Conservation (phyloP, 345 rosid genomes). For the Eucalyptus rudis region DNA sequence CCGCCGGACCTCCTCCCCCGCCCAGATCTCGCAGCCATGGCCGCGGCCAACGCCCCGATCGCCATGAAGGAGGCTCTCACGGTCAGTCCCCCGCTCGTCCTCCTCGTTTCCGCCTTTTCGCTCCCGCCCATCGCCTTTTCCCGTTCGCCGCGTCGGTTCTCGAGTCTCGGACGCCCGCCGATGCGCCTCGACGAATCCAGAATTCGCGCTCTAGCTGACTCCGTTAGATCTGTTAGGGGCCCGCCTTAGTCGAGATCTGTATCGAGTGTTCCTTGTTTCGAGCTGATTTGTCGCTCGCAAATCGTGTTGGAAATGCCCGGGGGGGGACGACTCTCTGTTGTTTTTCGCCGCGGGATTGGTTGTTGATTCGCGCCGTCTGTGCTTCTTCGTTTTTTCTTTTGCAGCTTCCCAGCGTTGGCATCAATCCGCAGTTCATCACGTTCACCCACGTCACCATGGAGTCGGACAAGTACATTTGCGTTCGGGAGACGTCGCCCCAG, state of each 20-base stretch:
- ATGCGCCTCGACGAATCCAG: not conserved
- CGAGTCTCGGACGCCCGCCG: not conserved
- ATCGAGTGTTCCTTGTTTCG: not conserved
- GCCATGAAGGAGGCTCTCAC: conserved; percentile 39
- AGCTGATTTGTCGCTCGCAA: not conserved
- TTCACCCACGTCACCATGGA: conserved; percentile 84
- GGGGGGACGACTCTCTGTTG: not conserved
- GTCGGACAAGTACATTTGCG: conserved; percentile 82
- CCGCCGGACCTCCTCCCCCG: not conserved
- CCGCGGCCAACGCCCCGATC: conserved; percentile 48
- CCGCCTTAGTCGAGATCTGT: not conserved
- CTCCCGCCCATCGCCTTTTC: not conserved
- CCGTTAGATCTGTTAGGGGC: not conserved
- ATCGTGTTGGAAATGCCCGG: not conserved
- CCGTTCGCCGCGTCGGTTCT: not conserved
- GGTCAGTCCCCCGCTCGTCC: not conserved
- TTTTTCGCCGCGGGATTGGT: not conserved
- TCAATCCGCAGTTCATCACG: conserved; percentile 64
- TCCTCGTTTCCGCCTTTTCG: not conserved
- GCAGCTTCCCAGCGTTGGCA: conserved; percentile 73
- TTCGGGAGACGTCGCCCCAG: conserved; percentile 80
- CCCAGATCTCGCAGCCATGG: conserved; percentile 18
- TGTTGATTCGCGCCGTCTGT: not conserved
- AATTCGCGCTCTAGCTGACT: not conserved
- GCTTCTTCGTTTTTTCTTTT: not conserved